Conservation (phyloP, 805 yeast genomes). For the Candida vaughaniae region DNA sequence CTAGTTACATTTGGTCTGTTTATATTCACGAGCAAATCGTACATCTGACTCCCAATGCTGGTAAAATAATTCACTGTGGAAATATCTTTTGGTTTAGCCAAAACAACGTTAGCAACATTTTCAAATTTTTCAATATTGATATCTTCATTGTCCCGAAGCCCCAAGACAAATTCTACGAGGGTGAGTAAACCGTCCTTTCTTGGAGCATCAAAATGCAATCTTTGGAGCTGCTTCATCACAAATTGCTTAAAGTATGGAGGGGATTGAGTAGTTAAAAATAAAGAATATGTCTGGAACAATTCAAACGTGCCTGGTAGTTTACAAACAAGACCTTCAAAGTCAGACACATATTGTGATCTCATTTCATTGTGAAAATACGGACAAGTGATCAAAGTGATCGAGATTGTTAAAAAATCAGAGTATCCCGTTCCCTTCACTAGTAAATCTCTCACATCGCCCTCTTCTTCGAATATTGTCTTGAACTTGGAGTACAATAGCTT, state of each 20-base stretch:
- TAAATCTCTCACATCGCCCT: constrained; percentile 52
- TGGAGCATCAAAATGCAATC: constrained; percentile 53
- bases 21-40: constrained; percentile 53
- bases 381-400: constrained; percentile 43
- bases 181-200: constrained; percentile 65
- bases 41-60: constrained; percentile 63
- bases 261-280: constrained; percentile 50
- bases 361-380: constrained; percentile 24
- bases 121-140: constrained; percentile 64
- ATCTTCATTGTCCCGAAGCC: constrained; percentile 71
- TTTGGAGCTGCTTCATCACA: constrained; percentile 50
- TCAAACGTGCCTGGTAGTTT: constrained; percentile 62
- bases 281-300: constrained; percentile 58
- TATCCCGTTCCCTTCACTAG: constrained; percentile 65
- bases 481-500: constrained; percentile 31
- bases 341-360: constrained; percentile 9
- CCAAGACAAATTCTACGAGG: constrained; percentile 73
- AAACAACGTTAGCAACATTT: constrained; percentile 62
- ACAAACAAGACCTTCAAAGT: constrained; percentile 34
- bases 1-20: constrained; percentile 62
- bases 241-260: constrained; percentile 47
- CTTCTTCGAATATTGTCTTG: constrained; percentile 30
- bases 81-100: constrained; percentile 58
- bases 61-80: constrained; percentile 51
- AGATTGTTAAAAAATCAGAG: constrained; percentile 54